Evolutionary conservation across 345 rosid species (phyloP), one percentile per base, ranked within the genome.

Genomic region (Iberis pinnata): DNA sequence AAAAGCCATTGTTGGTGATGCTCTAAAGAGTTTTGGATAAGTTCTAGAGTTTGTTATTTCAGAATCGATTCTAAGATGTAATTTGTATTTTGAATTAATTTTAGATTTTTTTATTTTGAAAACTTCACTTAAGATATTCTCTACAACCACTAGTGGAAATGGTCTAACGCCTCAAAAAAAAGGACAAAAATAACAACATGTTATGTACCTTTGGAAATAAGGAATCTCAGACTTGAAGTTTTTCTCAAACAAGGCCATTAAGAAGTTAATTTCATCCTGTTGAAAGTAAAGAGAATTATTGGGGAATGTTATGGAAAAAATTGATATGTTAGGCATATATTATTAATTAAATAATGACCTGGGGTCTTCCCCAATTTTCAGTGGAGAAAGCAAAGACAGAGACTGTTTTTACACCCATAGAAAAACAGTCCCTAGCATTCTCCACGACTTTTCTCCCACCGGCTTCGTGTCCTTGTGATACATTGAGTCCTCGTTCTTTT

Each of bases 351-450:
- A 26, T 53, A 39, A 4, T 39, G 1, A 55, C 86, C 82, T 64
- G 47, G 6, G 94, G 86, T 61, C 89, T 76, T 53, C 38, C 39
- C 86, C 89, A 80, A 37, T 84, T 84, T 35, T 76, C 88, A 9
- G 60, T n/a, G 24, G 85, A 84, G 50, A 84, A 84, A 12, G 81
- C 88, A 61, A 84, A 84, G 43, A 81, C 78, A 12, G 86, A 74
- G 32, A 84, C 77, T 25, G 79, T 81, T 55, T 59, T 60, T 18
- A 81, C 38, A 38, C 84, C 86, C 82, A 76, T 79, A 1, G 35
- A 1, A 40, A 69, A 22, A 26, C 74, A 77, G 12, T 69, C 59
- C 48, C 45, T 55, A 44, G 69, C 43, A 15, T 76, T 20, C 66
- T 74, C 61, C 56, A 60, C 54, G 22, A 77, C 36, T 25, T 76